Conservation (phyloP, 2,329 filamentous ascomycete species). For the Clarireedia monteithiana region DNA sequence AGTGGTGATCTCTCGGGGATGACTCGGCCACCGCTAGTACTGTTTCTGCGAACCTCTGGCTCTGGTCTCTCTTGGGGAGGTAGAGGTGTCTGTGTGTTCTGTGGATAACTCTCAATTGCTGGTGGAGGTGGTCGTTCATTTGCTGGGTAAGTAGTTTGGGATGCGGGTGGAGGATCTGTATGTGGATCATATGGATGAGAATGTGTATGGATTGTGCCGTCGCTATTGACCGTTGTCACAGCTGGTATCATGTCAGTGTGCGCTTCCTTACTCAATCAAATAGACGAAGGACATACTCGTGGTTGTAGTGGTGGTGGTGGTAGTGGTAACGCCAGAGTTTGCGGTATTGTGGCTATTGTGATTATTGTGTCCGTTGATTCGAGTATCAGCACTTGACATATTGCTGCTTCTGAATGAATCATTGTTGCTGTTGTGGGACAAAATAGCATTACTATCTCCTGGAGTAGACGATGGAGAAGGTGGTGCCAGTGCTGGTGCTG, state of each 20-base stretch:
- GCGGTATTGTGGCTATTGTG: neutral
- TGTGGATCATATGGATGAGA: constrained; percentile 7
- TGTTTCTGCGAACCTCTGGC: neutral
- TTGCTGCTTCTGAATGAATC: constrained; percentile 9
- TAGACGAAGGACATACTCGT: neutral
- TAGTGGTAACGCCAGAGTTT: neutral
- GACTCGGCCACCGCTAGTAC: constrained; percentile 3
- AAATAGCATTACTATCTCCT: neutral
- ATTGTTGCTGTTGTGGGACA: neutral
- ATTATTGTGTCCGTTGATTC: constrained; percentile 3
- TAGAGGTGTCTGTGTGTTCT: neutral
- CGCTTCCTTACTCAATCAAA: no score
- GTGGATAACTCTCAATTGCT: neutral
- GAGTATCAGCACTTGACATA: constrained; percentile 8
- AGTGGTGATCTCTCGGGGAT: constrained; percentile 7
- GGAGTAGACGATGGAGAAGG: neutral
- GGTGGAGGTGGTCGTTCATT: neutral
- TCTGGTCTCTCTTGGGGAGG: neutral
- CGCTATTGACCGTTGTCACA: constrained; percentile 5
- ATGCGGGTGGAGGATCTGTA: constrained; percentile 4
- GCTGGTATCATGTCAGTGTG: constrained; percentile 1
- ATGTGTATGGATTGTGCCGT: constrained; percentile 3
- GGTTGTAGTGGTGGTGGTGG: neutral
- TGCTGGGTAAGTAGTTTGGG: neutral
- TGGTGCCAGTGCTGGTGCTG: no score